Conservation (phyloP, 2,329 filamentous ascomycete species). For the Aspergillus texensis region DNA sequence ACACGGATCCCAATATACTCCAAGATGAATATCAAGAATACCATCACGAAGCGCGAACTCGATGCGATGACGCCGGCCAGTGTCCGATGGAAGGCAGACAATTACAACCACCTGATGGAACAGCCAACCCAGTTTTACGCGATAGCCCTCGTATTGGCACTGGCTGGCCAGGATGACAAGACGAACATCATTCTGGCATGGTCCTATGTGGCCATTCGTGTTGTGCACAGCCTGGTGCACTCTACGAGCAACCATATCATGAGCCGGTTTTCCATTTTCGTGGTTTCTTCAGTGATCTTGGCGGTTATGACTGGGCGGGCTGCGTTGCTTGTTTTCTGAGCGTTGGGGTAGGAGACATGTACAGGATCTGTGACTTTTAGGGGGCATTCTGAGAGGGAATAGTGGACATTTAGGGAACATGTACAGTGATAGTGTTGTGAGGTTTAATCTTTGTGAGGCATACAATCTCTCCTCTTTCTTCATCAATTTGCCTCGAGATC, state of each 20-base stretch:
- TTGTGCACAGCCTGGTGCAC: constrained; percentile 47
- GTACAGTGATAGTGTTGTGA: not conserved
- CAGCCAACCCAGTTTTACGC: constrained; percentile 52
- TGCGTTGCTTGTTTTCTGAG: constrained; percentile 14
- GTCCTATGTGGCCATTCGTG: constrained; percentile 45
- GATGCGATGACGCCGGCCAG: constrained; percentile 28
- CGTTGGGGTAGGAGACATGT: not conserved
- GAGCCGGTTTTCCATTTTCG: constrained; percentile 39
- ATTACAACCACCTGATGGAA: constrained; percentile 49
- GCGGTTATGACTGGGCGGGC: constrained; percentile 32
- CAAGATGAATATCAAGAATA: constrained; percentile 21
- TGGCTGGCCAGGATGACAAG: constrained; percentile 17
- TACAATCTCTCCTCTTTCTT: not conserved
- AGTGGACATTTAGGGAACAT: not conserved
- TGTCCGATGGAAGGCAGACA: constrained; percentile 44
- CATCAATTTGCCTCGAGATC: not conserved
- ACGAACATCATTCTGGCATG: constrained; percentile 42
- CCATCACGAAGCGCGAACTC: constrained; percentile 29
- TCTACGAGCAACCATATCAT: constrained; percentile 39
- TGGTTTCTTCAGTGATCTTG: constrained; percentile 32
- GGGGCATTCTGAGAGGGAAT: not conserved
- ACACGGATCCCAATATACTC: constrained; percentile 40
- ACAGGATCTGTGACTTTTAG: not conserved
- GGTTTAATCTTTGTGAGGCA: not conserved
- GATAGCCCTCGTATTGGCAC: constrained; percentile 36